These are phyloP conservation scores for Helotiales sp. DNA, from an alignment of 2,329 filamentous ascomycete genomes.

Conservation along the genomic window DNA sequence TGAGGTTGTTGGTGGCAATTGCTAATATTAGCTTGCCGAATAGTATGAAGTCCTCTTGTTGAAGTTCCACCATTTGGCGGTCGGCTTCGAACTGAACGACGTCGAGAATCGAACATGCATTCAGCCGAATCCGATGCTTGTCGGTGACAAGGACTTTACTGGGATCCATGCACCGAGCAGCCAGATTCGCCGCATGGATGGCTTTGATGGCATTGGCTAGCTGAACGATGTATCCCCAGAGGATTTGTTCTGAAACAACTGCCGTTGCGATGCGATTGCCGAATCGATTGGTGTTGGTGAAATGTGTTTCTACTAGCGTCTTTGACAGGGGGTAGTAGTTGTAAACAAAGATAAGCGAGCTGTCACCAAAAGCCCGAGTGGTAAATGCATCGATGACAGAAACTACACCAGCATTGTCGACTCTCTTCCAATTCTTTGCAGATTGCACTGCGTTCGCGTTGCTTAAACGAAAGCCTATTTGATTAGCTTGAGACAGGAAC, in stretches of 20 bases:
- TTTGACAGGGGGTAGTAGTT: slow-evolving; percentile 93
- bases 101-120: slow-evolving; percentile 87
- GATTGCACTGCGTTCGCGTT: slow-evolving; percentile 88
- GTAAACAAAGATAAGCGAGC: slow-evolving; percentile 90
- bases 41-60: slow-evolving; percentile 84
- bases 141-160: slow-evolving; percentile 90
- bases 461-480: slow-evolving; percentile 76
- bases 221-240: slow-evolving; percentile 94
- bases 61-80: slow-evolving; percentile 73
- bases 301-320: slow-evolving; percentile 84
- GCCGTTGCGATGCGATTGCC: slow-evolving; percentile 45
- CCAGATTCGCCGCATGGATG: slow-evolving; percentile 81
- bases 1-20: slow-evolving; percentile 72
- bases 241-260: slow-evolving; percentile 67
- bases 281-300: slow-evolving; percentile 49
- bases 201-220: slow-evolving; percentile 85
- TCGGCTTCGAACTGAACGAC: slow-evolving; percentile 81
- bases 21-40: slow-evolving; percentile 86
- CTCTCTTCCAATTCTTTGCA: slow-evolving; percentile 86
- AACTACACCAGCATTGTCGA: slow-evolving; percentile 82
- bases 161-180: slow-evolving; percentile 83
- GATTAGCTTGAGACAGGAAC: slow-evolving; percentile 13
- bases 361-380: slow-evolving; percentile 89
- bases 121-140: slow-evolving; percentile 87
- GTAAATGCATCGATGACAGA: slow-evolving; percentile 92